Evolutionary conservation across 2,329 filamentous ascomycete genomes (phyloP), one percentile per base, ranked within the genome.

Genomic region (Westerdykella ornata): DNA sequence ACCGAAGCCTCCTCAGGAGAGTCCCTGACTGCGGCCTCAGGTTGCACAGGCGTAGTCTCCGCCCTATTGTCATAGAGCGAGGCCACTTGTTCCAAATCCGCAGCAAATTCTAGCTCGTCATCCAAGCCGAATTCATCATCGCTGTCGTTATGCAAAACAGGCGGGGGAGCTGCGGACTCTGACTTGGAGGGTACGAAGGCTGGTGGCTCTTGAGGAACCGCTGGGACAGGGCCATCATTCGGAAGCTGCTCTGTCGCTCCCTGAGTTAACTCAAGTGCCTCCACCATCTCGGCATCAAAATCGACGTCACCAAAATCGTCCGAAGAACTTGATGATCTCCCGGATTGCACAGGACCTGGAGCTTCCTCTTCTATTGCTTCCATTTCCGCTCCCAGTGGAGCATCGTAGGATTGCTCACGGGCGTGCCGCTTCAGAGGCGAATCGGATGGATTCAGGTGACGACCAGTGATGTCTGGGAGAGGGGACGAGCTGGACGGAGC

Each of bases 51-150:
- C 20, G 50, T 49, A n/a, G 49, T 48, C 36, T 50, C 45, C n/a
- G 57, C 44, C 30, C 70, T 66, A 8, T 59, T 65, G 46, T 80
- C 76, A 53, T 75, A 78, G 38, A 76, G 62, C 14, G 76, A 77
- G 33, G 76, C 70, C 30, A 80, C 68, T 39, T 77, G 71, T 47
- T 81, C 74, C 38, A 82, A 60, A 53, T 79, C 76, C 43, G 76
- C 78, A 4, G 68, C 72, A 50, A 79, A 74, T 5, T 76, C 50
- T 40, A 73, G 69, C 37, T 72, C 68, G 28, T 71, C 71, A 41
- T 71, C 65, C 37, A 66, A 46, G 4, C 60, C 70, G 52, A 73
- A 73, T 28, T 73, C 71, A 39, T 73, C 71, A 29, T 64, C 64
- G 36, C 57, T 63, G 3, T 46, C 52, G 37, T 50, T 41, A 19